Evolutionary conservation across 169 alveolate species (phyloP).

Genomic region (Plasmodium cynomolgi): DNA sequence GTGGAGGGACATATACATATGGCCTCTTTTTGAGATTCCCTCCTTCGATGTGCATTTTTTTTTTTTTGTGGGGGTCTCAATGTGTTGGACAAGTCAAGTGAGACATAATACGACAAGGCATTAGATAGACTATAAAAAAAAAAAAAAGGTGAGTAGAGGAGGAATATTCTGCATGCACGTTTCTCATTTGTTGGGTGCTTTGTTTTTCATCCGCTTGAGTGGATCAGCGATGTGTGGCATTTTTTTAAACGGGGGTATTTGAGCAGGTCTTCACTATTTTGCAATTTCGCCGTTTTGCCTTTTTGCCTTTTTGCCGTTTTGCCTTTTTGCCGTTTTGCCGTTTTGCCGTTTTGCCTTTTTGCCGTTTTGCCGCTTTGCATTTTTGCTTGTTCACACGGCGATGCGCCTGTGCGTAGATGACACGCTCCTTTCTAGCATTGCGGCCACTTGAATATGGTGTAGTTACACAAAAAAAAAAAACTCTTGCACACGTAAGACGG

Average conservation of each 20-base stretch:
- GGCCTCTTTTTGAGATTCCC: not conserved
- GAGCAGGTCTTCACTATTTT: not conserved
- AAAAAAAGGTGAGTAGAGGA: not conserved
- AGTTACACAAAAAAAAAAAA: conserved; percentile 1
- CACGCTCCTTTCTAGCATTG: not conserved
- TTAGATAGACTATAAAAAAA: not conserved
- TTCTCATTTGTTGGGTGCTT: not conserved
- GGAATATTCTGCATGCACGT: not conserved
- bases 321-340: no score
- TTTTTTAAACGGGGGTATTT: not conserved
- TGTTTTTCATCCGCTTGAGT: not conserved
- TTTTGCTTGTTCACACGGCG: not conserved
- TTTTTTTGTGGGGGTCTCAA: not conserved
- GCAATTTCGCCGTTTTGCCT: not conserved
- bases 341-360: not conserved
- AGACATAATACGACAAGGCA: not conserved
- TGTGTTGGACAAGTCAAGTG: not conserved
- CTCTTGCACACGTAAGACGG: not conserved
- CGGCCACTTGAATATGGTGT: not conserved
- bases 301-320: no score
- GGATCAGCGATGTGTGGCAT: not conserved
- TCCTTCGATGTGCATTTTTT: not conserved
- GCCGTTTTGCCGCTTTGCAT: no score
- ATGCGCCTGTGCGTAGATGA: not conserved
- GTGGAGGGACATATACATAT: not conserved